These are phyloP conservation scores for Klebsormidium nitens DNA, from an alignment of 139 green algal species.

Conservation along the genomic window DNA sequence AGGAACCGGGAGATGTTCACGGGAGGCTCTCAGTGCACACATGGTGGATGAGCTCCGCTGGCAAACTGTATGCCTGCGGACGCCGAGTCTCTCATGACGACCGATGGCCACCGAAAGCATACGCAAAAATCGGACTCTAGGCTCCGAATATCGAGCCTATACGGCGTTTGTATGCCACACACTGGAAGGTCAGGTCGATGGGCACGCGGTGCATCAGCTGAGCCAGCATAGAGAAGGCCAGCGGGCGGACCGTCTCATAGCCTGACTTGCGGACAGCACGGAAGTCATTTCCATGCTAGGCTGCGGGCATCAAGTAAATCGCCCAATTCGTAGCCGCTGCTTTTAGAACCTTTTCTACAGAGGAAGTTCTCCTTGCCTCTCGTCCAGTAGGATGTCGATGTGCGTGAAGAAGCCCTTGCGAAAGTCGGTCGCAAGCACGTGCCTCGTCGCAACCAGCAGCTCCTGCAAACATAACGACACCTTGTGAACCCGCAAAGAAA, in stretches of 20 bases:
- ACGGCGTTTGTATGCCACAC: too few relatives aligned
- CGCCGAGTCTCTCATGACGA: conserved; percentile 66
- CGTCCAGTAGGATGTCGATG: conserved; percentile 64
- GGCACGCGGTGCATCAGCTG: conserved; percentile 73
- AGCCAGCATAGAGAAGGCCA: conserved; percentile 71
- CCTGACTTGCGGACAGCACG: too few relatives aligned
- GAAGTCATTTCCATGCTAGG: too few relatives aligned
- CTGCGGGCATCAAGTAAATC: too few relatives aligned
- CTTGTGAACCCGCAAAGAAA: too few relatives aligned
- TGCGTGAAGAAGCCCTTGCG: conserved; percentile 46
- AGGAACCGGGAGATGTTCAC: conserved; percentile 58
- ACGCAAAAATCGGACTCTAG: too few relatives aligned
- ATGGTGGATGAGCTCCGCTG: conserved; percentile 79
- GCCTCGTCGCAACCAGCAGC: conserved; percentile 45
- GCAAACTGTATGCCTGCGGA: conserved; percentile 64
- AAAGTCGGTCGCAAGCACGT: conserved; percentile 55
- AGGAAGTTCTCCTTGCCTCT: too few relatives aligned
- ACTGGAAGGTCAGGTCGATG: conserved; percentile 57
- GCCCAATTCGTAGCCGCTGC: too few relatives aligned
- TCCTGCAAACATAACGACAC: conserved; percentile 43
- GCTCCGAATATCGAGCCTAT: too few relatives aligned
- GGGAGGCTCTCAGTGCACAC: conserved; percentile 56
- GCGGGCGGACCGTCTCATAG: conserved; percentile 64
- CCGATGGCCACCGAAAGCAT: conserved; percentile 62
- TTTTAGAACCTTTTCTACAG: too few relatives aligned